Evolutionary conservation across 2,329 filamentous ascomycete genomes (phyloP).

Genomic region (Cladosporium sp.): DNA sequence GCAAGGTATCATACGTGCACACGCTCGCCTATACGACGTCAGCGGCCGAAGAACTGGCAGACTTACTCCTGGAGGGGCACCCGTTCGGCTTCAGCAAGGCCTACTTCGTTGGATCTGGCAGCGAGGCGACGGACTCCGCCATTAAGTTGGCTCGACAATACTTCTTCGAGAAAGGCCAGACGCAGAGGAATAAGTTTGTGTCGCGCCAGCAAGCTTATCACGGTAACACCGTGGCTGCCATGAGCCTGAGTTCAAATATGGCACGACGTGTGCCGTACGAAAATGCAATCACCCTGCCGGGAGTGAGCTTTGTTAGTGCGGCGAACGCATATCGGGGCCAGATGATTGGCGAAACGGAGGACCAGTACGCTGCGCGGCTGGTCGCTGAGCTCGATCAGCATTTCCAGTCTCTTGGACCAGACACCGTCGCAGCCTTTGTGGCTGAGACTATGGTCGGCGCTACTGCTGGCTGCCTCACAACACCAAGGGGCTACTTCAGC

Average conservation of each 20-base stretch:
- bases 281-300: constrained; percentile 49
- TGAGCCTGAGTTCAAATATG: constrained; percentile 62
- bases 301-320: constrained; percentile 59
- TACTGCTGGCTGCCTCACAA: neutral
- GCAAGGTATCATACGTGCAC: constrained; percentile 58
- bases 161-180: constrained; percentile 54
- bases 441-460: constrained; percentile 53
- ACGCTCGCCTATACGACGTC: constrained; percentile 58
- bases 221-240: constrained; percentile 64
- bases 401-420: constrained; percentile 47
- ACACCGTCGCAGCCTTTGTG: constrained; percentile 51
- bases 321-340: constrained; percentile 46
- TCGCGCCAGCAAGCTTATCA: constrained; percentile 66
- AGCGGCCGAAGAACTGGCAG: constrained; percentile 54
- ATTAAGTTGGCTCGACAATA: constrained; percentile 66
- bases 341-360: constrained; percentile 38
- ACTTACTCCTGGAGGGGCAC: constrained; percentile 46
- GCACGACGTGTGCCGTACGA: constrained; percentile 60
- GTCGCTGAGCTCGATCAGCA: constrained; percentile 50
- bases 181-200: constrained; percentile 59
- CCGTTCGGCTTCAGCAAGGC: constrained; percentile 46
- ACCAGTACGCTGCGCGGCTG: constrained; percentile 44
- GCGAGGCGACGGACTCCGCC: constrained; percentile 64
- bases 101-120: constrained; percentile 60
- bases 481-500: constrained; percentile 55